Evolutionary conservation across 768 basidiomycete species (phyloP).

Genomic region (Psilocybe subaeruginosa): DNA sequence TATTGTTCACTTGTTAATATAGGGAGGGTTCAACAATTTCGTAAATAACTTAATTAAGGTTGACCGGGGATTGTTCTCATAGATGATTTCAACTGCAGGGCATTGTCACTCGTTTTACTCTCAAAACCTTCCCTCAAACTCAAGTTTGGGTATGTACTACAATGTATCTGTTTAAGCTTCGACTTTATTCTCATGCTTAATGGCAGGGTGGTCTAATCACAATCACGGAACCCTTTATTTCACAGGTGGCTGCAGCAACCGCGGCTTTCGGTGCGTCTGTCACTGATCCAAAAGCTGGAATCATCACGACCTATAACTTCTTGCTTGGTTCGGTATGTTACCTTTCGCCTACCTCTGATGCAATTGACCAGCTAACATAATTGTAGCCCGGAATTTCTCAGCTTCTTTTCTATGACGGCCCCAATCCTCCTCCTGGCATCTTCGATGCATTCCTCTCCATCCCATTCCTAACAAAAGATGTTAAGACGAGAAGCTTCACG

Average conservation of each 20-base stretch:
- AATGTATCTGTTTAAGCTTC: neutral
- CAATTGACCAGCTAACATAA: no score
- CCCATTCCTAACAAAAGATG: conserved; percentile 36
- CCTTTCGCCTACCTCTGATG: no score
- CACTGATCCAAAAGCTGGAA: conserved; percentile 52
- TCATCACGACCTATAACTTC: conserved; percentile 50
- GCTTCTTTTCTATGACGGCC: conserved; percentile 62
- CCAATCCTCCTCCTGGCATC: conserved; percentile 48
- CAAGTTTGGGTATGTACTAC: conserved; percentile 56
- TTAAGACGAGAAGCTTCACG: conserved; percentile 41
- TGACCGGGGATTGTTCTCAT: neutral
- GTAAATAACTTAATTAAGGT: conserved; percentile 15
- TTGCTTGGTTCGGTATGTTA: conserved; percentile 34
- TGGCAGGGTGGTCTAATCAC: conserved; percentile 53
- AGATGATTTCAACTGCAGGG: conserved; percentile 34
- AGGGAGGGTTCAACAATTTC: conserved; percentile 69
- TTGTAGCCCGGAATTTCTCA: conserved; percentile 25
- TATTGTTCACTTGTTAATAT: neutral
- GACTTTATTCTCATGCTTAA: neutral
- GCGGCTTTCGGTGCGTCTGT: conserved; percentile 41
- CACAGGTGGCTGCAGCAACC: conserved; percentile 36
- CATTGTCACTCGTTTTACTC: conserved; percentile 59
- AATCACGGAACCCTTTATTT: conserved; percentile 24
- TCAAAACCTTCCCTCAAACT: conserved; percentile 56
- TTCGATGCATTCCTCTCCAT: conserved; percentile 56